Conservation (phyloP, 768 basidiomycete genomes). For the Tephrocybe sp. region DNA sequence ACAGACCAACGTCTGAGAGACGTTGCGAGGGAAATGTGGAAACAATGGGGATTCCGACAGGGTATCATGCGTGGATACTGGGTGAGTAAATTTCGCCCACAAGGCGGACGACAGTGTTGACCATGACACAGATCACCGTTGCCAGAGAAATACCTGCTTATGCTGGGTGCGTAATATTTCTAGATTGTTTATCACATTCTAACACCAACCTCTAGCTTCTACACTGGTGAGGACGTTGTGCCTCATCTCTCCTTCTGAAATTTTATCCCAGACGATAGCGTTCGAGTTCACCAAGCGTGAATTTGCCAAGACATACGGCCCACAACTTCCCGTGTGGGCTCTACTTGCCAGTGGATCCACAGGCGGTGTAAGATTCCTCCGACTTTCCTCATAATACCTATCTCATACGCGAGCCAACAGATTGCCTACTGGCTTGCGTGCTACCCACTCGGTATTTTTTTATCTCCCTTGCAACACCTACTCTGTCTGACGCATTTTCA, state of each 20-base stretch:
- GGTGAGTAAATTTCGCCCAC: slow-evolving; percentile 45
- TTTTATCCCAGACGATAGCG: slow-evolving; percentile 36
- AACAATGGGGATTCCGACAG: slow-evolving; percentile 77
- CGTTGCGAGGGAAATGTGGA: slow-evolving; percentile 83
- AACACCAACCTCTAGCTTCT: slow-evolving; percentile 50
- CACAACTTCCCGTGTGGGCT: slow-evolving; percentile 81
- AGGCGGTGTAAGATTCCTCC: slow-evolving; percentile 63
- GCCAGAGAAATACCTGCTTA: slow-evolving; percentile 95
- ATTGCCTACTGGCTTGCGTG: slow-evolving; percentile 93
- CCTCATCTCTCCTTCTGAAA: background rate
- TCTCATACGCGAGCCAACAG: slow-evolving; percentile 28
- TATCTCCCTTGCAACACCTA: background rate
- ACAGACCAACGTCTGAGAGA: slow-evolving; percentile 76
- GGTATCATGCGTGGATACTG: slow-evolving; percentile 98
- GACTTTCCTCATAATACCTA: background rate
- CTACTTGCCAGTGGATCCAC: slow-evolving; percentile 80
- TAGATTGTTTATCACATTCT: background rate
- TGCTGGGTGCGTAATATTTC: slow-evolving; percentile 61
- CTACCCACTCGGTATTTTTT: slow-evolving; percentile 73
- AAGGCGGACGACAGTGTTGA: background rate
- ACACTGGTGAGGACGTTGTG: slow-evolving; percentile 46
- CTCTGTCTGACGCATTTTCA: slow-evolving; percentile 21
- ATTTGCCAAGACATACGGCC: slow-evolving; percentile 63
- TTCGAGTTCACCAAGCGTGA: slow-evolving; percentile 89
- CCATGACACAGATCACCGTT: slow-evolving; percentile 72